These are phyloP conservation scores for Grosmannia penicillata DNA, from an alignment of 2,329 filamentous ascomycete species.

Conservation along the genomic window DNA sequence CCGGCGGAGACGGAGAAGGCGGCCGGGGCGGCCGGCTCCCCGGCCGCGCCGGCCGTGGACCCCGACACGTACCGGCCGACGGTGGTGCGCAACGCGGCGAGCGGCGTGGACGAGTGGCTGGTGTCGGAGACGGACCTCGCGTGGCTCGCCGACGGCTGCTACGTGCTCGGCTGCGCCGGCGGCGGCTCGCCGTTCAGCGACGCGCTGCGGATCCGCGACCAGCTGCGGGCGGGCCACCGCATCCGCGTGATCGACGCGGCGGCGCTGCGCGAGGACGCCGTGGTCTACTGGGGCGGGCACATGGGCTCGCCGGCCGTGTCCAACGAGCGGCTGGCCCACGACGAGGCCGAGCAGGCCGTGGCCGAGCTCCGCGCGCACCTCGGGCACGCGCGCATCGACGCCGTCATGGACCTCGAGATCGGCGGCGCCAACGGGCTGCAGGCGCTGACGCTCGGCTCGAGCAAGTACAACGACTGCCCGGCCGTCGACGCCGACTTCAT, in stretches of 20 bases:
- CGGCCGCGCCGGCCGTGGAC: no score
- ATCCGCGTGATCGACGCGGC: slow-evolving; percentile 23
- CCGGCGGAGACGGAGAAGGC: slow-evolving; percentile 14
- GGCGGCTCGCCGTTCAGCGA: slow-evolving; percentile 24
- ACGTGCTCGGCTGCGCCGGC: slow-evolving; percentile 30
- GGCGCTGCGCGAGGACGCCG: slow-evolving; percentile 24
- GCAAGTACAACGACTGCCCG: slow-evolving; percentile 18
- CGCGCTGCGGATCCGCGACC: slow-evolving; percentile 21
- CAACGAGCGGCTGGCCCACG: slow-evolving; percentile 24
- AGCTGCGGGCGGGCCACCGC: slow-evolving; percentile 21
- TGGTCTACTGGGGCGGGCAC: slow-evolving; percentile 27
- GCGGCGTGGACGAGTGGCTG: slow-evolving; percentile 20
- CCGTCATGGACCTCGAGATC: slow-evolving; percentile 34
- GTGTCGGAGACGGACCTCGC: slow-evolving; percentile 27
- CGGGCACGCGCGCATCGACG: slow-evolving; percentile 15
- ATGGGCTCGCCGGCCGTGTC: slow-evolving; percentile 27
- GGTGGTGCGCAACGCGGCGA: slow-evolving; percentile 14
- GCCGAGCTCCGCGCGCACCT: slow-evolving; percentile 19
- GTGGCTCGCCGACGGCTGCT: slow-evolving; percentile 28
- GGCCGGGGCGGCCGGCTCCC: no score
- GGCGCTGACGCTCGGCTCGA: slow-evolving; percentile 22
- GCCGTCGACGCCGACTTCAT: slow-evolving; percentile 23
- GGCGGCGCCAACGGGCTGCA: slow-evolving; percentile 37
- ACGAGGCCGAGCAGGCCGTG: slow-evolving; percentile 22
- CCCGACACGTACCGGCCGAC: slow-evolving; percentile 20